Evolutionary conservation across 2,329 filamentous ascomycete species (phyloP), one percentile per base, ranked within the genome.

Genomic region (Exophiala sp.): DNA sequence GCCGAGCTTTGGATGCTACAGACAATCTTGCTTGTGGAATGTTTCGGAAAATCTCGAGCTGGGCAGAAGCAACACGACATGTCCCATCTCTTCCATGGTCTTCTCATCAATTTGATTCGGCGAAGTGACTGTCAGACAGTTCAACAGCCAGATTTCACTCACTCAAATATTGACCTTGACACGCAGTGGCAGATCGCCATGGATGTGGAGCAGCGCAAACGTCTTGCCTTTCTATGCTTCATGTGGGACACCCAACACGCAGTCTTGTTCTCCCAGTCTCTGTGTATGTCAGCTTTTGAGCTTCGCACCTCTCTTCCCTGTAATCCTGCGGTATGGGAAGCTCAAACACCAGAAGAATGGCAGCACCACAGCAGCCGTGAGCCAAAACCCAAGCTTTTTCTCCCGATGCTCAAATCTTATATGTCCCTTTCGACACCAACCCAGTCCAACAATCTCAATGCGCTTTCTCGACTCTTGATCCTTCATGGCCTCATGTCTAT

Each of bases 161-260:
- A 70, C 68, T 9, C 62, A 70, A 8, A 64, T 62, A 1, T 63
- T 6, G 66, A 72, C 37, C 60, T 76, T 0, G 69, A 78, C 2
- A 60, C 65, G 8, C 63, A 71, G 1, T 83, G 79, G 79, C 66
- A 65, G 37, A 65, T 64, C n/a, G 79, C 77, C 67, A 74, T 75
- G 2, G 71, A 77, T 38, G 68, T 71, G 1, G 79, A 83, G 58
- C 76, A 80, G 53, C 78, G 78, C 49, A 81, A 81, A 63, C 72
- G 79, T 66, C 65, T 80, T 0, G 77, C 79, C 0, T 71, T 82
- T 32, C 67, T 81, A 3, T 83, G 79, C 59, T 84, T 83, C 61
- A 77, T 83, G 69, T 83, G 80, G 80, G 80, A 83, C 56, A 81
- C 78, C 0, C 79, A 83, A 47, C 79, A 83, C 52, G 79, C 80